Percentiles rank a stretch among this genome's conserved stretches.
Evolutionary conservation across 2,329 filamentous ascomycete genomes (phyloP).

Genomic region (Rhinocladiella mackenziei): DNA sequence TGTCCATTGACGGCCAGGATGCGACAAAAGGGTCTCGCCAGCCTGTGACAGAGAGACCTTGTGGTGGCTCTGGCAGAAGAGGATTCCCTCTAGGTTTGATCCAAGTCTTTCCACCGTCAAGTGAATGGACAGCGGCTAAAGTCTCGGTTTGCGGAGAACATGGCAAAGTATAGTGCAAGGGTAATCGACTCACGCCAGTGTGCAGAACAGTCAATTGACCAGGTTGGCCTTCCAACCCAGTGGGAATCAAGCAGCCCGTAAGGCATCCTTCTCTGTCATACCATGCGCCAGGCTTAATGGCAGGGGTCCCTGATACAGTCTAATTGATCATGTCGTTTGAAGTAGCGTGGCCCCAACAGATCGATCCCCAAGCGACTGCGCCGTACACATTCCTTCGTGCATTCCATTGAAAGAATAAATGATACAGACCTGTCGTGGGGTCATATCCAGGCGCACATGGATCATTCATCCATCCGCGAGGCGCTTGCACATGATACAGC

Average conservation of each 20-base stretch:
- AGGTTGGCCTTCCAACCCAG: slow-evolving; percentile 27
- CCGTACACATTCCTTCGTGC: slow-evolving; percentile 42
- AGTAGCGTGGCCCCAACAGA: slow-evolving; percentile 42
- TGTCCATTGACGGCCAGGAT: slow-evolving; percentile 32
- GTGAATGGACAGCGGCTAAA: no score
- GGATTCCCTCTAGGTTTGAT: slow-evolving; percentile 37
- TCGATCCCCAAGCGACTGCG: slow-evolving; percentile 44
- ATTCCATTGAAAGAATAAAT: slow-evolving; percentile 45
- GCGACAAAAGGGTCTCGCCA: slow-evolving; percentile 43
- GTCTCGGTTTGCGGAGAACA: no score
- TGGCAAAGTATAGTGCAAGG: slow-evolving; percentile 40
- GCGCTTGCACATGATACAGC: slow-evolving; percentile 38
- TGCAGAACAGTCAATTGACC: slow-evolving; percentile 39
- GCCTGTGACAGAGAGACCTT: slow-evolving; percentile 37
- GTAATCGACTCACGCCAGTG: slow-evolving; percentile 40
- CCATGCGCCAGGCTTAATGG: slow-evolving; percentile 35
- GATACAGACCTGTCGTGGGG: slow-evolving; percentile 38
- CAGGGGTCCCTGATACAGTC: no score
- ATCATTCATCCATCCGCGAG: slow-evolving; percentile 43
- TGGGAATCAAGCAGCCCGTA: slow-evolving; percentile 39
- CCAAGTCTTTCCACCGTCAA: slow-evolving; percentile 39
- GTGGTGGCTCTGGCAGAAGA: slow-evolving; percentile 37
- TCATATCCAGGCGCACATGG: slow-evolving; percentile 44
- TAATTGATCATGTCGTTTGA: slow-evolving; percentile 39
- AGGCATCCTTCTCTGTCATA: slow-evolving; percentile 44